phyloP scores from a whole-genome alignment of 2,329 filamentous ascomycete genomes.

The Aspergillus viridinutans region DNA sequence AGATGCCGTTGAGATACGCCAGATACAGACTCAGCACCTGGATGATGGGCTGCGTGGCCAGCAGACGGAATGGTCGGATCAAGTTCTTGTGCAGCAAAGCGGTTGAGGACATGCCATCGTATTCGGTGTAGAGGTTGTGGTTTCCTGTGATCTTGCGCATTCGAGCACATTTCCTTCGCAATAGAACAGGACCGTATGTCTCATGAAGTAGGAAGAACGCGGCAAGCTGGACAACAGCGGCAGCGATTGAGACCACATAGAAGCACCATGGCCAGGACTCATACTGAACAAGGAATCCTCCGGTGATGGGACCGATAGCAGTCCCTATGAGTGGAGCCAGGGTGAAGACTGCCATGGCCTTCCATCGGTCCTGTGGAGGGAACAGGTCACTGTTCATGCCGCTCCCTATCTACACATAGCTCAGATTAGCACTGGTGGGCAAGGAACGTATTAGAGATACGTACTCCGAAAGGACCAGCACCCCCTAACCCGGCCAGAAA shows the following conservation, averaged over 20 bases:
- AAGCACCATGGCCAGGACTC: constrained; percentile 71
- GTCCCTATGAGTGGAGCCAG: constrained; percentile 62
- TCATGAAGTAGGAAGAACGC: constrained; percentile 61
- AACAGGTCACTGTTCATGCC: constrained; percentile 57
- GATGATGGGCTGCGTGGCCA: constrained; percentile 57
- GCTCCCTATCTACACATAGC: constrained; percentile 35
- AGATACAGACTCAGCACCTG: constrained; percentile 52
- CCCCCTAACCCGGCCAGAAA: background rate
- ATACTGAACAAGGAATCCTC: constrained; percentile 60
- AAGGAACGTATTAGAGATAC: constrained; percentile 42
- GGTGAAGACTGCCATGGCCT: constrained; percentile 58
- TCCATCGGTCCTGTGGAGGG: constrained; percentile 57
- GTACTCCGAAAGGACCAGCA: constrained; percentile 37
- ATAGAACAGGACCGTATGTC: constrained; percentile 62
- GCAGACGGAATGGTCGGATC: constrained; percentile 53
- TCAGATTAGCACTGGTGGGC: background rate
- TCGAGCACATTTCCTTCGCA: constrained; percentile 51
- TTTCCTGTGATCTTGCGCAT: constrained; percentile 39
- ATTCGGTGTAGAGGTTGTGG: constrained; percentile 31
- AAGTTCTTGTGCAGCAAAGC: constrained; percentile 40
- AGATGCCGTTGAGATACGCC: constrained; percentile 57
- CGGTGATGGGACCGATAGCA: constrained; percentile 60
- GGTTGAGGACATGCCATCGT: constrained; percentile 26
- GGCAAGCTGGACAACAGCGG: constrained; percentile 55
- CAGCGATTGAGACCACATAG: constrained; percentile 60